A percentile compares a stretch with the other conserved stretches of the same genome.
Conservation (phyloP, 1,284 basidiomycete genomes). For the Sphaerobolus stellatus region DNA sequence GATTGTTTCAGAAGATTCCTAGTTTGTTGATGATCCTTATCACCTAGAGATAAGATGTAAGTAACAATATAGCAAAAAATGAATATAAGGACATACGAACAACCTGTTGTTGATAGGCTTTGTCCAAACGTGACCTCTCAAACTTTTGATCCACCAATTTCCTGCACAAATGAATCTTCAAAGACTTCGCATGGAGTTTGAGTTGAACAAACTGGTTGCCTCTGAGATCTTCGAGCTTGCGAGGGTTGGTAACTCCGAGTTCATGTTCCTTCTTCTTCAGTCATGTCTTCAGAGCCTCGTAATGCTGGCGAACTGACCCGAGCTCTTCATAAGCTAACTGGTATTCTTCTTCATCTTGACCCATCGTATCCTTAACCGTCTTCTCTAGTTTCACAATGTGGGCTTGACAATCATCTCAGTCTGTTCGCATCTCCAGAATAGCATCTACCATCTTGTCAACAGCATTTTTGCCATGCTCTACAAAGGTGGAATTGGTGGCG, state of each 20-base stretch:
- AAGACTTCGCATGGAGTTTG: not conserved
- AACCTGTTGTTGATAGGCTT: not conserved
- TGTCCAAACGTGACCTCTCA: not conserved
- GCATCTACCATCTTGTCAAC: not conserved
- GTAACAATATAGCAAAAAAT: too few relatives aligned
- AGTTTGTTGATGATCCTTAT: conserved; percentile 1
- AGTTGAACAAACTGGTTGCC: not conserved
- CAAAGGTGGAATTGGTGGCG: too few relatives aligned
- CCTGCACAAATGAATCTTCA: not conserved
- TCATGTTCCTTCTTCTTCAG: too few relatives aligned
- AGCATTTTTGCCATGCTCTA: not conserved
- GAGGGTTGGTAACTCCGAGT: not conserved
- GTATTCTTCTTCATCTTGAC: not conserved
- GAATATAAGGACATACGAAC: conserved; percentile 1
- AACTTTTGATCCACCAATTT: not conserved
- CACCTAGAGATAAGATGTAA: not conserved
- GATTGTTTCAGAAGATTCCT: not conserved
- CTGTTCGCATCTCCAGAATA: not conserved
- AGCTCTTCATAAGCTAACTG: not conserved
- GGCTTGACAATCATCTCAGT: not conserved
- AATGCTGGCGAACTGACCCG: too few relatives aligned
- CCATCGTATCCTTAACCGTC: not conserved
- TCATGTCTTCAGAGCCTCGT: too few relatives aligned
- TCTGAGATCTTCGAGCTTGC: not conserved
- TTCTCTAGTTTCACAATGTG: not conserved